Percentiles rank a stretch among this genome's conserved stretches.
phyloP scores from a whole-genome alignment of 257 asterid genomes.

The Haberlea rhodopensis region DNA sequence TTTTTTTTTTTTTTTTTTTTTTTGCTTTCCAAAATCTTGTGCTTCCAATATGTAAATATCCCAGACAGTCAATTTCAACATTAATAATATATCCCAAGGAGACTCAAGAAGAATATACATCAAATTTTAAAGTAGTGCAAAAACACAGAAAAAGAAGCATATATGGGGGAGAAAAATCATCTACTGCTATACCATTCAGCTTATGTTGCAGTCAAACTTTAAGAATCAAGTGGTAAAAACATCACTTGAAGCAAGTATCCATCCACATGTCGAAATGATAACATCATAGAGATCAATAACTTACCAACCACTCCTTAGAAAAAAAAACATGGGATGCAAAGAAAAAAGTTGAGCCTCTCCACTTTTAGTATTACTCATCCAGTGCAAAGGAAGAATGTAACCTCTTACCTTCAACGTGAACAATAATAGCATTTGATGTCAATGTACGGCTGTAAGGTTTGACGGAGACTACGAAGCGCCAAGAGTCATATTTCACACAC shows the following conservation, averaged over 20 bases:
- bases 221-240: not conserved
- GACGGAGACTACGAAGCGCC: too few relatives aligned
- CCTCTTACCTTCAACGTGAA: too few relatives aligned
- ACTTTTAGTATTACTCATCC: too few relatives aligned
- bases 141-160: not conserved
- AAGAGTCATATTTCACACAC: too few relatives aligned
- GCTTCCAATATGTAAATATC: conserved; percentile 40
- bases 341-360: too few relatives aligned
- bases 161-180: not conserved
- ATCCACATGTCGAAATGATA: not conserved
- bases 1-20: conserved; percentile 42
- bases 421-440: too few relatives aligned
- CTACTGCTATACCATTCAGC: not conserved
- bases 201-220: not conserved
- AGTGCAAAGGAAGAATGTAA: too few relatives aligned
- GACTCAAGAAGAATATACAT: not conserved
- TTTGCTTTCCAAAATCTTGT: conserved; percentile 62
- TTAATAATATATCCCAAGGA: not conserved
- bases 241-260: not conserved
- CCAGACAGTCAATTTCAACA: too few relatives aligned
- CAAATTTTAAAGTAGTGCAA: not conserved
- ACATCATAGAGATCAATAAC: not conserved
- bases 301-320: not conserved
- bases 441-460: too few relatives aligned
- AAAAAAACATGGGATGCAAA: not conserved